phyloP scores from a whole-genome alignment of 2,329 filamentous ascomycete species.

The Xylariales sp. region DNA sequence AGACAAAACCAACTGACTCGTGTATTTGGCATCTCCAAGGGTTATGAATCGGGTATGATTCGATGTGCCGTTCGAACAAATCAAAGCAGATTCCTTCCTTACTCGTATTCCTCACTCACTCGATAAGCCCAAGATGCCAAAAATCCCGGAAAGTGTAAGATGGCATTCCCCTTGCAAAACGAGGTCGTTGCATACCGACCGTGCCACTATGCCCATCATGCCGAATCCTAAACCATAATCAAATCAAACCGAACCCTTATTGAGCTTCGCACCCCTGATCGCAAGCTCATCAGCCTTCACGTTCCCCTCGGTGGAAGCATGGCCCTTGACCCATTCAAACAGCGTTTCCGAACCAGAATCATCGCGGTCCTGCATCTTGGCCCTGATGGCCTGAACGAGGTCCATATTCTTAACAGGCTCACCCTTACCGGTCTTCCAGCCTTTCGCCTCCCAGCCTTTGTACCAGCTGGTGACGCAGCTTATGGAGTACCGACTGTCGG shows the following conservation, averaged over 20 bases:
- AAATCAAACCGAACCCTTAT: no score
- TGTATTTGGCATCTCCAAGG: no score
- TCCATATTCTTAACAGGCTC: conserved; percentile 83
- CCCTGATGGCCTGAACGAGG: conserved; percentile 67
- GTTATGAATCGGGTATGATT: no score
- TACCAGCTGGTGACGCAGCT: conserved; percentile 86
- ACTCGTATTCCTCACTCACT: no score
- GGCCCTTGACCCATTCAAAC: conserved; percentile 90
- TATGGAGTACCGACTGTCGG: conserved; percentile 89
- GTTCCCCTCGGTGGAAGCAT: conserved; percentile 69
- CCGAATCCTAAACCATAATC: no score
- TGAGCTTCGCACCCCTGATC: conserved; percentile 53
- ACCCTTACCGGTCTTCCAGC: conserved; percentile 69
- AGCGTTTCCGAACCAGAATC: conserved; percentile 55
- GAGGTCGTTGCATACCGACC: neutral
- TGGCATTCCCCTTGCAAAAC: no score
- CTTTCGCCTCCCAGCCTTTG: conserved; percentile 66
- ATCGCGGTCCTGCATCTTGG: conserved; percentile 65
- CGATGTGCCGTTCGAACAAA: no score
- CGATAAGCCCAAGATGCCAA: no score
- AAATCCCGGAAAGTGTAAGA: no score
- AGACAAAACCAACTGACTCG: no score
- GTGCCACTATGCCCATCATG: no score
- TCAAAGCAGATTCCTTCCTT: no score
- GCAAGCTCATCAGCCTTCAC: conserved; percentile 75